Base-by-base conservation (phyloP, 225 moss, liverwort and hornwort species). In the Antitrichia curtipendula region DNA sequence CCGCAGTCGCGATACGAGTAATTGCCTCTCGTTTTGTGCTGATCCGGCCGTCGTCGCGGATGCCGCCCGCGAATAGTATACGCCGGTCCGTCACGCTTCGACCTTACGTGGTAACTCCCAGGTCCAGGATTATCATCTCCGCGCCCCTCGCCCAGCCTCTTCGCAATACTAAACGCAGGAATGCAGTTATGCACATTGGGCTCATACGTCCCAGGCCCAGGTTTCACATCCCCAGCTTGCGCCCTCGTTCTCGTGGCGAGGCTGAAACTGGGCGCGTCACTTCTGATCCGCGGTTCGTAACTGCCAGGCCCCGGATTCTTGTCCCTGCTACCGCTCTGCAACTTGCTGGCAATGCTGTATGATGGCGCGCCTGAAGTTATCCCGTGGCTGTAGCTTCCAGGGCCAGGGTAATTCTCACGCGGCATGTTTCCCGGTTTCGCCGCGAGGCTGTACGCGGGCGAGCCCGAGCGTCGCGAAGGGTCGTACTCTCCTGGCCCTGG, bases 11-110 rank as follows among this genome's bases (percentile, higher is more conserved):
- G 84, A 43, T 62, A 92, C 23, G 86, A 80, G 17, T 70, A 16
- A 58, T 90, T 59, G 6, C 90, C 88, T 31, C 64, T 15, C 29
- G 78, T 41, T 57, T 88, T 84, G 81, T 92, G 90, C 81, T 92
- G 92, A 32, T 92, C 71, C 2, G 84, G 76, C 20, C 91, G 80
- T 13, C 59, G 60, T 23, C 91, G 62, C 7, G 91, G 90, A 75
- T 95, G 94, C 54, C 96, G 92, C 11, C 95, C 93, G 16, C 89
- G 91, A 24, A 96, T 95, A 22, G 90, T 96, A n/a, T 90, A 96
- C 3, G 96, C 95, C 11, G 95, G 96, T 8, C 96, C 95, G 8
- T 76, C 79, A 14, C 53, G 92, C 85, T 69, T 90, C 40, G 47
- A 23, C 62, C 72, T 79, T 41, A 95, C 62, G 19, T 94, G 82